Evolutionary conservation across 139 green algal genomes (phyloP), one percentile per base, ranked within the genome.

Genomic region (Trebouxia sp.): DNA sequence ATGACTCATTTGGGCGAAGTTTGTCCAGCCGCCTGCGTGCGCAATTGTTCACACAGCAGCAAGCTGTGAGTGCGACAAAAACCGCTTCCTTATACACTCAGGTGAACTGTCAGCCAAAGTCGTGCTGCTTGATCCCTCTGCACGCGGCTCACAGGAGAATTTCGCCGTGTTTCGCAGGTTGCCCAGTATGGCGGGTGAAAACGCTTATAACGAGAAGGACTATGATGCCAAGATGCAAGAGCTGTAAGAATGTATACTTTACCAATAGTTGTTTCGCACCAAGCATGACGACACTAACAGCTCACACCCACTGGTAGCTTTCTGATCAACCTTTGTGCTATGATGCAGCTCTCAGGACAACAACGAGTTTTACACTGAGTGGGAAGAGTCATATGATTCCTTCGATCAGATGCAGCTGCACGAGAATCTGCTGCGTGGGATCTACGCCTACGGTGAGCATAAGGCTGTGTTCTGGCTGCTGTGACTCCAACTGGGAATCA

Each of bases 381-480:
- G 97, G 97, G 94, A 97, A 76, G 97, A 99, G 91, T 91, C 89
- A 32, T 97, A 88, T 84, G 97, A 99, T 47, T 94, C 91, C 53
- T 99, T 99, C 83, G 97, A 99, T 87, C 87, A 94, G 84, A 99
- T 99, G 97, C 85, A 87, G 39, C 91, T 99, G 72, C 94, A 98
- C 78, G 97, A 99, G 93, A 98, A 98, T 86, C 91, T 99, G 83
- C 92, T 99, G 80, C 93, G 97, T 83, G 97, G 97, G 41, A 99
- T 99, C 86, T 99, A 99, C 83, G 97, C 95, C 8, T 99, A 99
- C 80, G 97, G 97, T 98, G 80, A 75, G 80, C 39, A 77, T 32
- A 58, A 42, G n/a, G 17, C 45, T 65, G 47, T 38, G 22, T 30
- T 7, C 28, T 45, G 72, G 28, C 32, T 43, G 41, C 32, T 17